Percentiles rank a stretch among this genome's conserved stretches.
These are phyloP conservation scores for Zizania latifolia DNA, from an alignment of 176 grass and related monocot genomes.

Conservation along the genomic window DNA sequence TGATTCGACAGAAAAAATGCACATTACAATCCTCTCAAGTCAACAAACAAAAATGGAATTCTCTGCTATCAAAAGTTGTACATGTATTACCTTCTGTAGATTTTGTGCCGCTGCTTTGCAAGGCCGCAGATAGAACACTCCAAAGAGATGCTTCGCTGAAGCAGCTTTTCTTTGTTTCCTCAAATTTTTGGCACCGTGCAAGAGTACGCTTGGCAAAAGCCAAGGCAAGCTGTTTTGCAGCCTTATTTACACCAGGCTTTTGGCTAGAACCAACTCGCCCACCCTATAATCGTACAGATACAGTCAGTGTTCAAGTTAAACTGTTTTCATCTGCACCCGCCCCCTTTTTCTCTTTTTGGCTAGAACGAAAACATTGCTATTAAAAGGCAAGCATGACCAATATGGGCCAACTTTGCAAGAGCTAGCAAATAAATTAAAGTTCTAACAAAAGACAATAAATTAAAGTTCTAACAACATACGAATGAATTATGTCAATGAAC, in stretches of 20 bases:
- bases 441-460: neutral
- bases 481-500: neutral
- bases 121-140: conserved; percentile 46
- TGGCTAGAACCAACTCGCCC: conserved; percentile 66
- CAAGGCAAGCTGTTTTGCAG: conserved; percentile 66
- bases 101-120: conserved; percentile 36
- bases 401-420: neutral
- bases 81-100: conserved; percentile 38
- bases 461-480: neutral
- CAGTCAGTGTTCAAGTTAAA: neutral
- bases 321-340: neutral
- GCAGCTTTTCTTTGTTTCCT: conserved; percentile 71
- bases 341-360: neutral
- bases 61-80: neutral
- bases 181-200: conserved; percentile 57
- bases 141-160: conserved; percentile 59
- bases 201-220: conserved; percentile 76
- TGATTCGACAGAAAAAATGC: neutral
- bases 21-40: neutral
- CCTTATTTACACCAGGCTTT: conserved; percentile 62
- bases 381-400: neutral
- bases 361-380: neutral
- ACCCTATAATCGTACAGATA: conserved; percentile 34
- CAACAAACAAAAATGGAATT: neutral
- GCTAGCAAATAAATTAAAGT: neutral